Conservation (phyloP, 495 filamentous ascomycete species). For the Aspergillus sclerotiicarbonarius region DNA sequence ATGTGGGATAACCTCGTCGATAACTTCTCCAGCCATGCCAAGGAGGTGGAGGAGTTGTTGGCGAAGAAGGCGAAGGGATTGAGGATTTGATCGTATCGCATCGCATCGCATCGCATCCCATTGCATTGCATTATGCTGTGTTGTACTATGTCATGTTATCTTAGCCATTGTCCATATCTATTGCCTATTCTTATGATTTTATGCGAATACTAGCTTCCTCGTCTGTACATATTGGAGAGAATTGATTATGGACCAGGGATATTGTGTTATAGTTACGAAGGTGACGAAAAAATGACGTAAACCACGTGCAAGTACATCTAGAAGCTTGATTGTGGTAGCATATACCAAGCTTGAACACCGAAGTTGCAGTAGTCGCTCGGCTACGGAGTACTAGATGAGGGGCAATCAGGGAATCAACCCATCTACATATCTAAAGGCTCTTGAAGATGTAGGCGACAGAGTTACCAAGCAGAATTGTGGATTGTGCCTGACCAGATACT, state of each 20-base stretch:
- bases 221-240: not conserved
- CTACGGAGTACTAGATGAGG: no score
- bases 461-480: no score
- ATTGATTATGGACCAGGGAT: no score
- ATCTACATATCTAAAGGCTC: no score
- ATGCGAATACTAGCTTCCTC: not conserved
- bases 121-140: not conserved
- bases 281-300: not conserved
- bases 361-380: no score
- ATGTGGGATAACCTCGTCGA: constrained; percentile 57
- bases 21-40: constrained; percentile 43
- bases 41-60: constrained; percentile 46
- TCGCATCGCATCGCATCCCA: not conserved
- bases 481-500: no score
- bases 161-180: not conserved
- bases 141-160: not conserved
- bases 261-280: no score
- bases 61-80: constrained; percentile 16
- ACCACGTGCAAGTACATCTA: no score
- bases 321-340: no score
- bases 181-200: not conserved
- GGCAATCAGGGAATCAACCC: no score
- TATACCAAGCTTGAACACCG: no score
- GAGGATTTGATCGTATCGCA: constrained; percentile 1
- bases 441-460: no score